Evolutionary conservation across 2,329 filamentous ascomycete species (phyloP).

Genomic region (Pezicula neosporulosa): DNA sequence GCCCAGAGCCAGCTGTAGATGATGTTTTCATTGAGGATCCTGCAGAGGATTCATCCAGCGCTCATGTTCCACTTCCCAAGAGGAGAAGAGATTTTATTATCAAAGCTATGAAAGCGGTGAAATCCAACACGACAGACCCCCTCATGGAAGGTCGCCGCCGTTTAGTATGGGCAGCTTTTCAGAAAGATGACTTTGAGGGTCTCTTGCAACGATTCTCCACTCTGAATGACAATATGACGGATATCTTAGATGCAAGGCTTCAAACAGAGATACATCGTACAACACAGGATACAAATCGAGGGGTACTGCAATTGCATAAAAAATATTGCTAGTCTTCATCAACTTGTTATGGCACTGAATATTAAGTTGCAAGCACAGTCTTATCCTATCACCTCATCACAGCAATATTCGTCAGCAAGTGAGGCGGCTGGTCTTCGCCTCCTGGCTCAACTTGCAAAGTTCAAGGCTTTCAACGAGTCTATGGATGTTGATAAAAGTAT

Average conservation of each 20-base stretch:
- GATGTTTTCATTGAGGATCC: conserved; percentile 24
- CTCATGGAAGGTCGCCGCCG: conserved; percentile 22
- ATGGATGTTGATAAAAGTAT: conserved; percentile 33
- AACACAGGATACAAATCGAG: conserved; percentile 44
- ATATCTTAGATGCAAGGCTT: conserved; percentile 42
- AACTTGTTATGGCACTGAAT: conserved; percentile 42
- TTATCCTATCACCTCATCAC: conserved; percentile 4
- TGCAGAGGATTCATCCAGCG: conserved; percentile 40
- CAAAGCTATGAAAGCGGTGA: conserved; percentile 38
- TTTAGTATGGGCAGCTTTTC: conserved; percentile 42
- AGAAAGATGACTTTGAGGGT: conserved; percentile 42
- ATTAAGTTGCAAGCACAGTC: conserved; percentile 35
- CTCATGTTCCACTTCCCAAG: conserved; percentile 41
- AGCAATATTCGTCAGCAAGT: conserved; percentile 20
- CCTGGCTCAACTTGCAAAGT: conserved; percentile 42
- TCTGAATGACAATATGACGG: conserved; percentile 45
- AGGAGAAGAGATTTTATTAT: conserved; percentile 40
- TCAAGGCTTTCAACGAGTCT: conserved; percentile 48
- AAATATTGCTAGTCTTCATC: conserved; percentile 40
- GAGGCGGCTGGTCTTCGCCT: conserved; percentile 38
- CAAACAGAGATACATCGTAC: conserved; percentile 45
- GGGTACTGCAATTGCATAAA: conserved; percentile 43
- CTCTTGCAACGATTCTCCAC: conserved; percentile 40
- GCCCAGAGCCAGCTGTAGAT: conserved; percentile 29
- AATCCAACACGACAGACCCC: conserved; percentile 30